Evolutionary conservation across 225 moss, liverwort and hornwort genomes (phyloP).

Genomic region (Antitrichia curtipendula): DNA sequence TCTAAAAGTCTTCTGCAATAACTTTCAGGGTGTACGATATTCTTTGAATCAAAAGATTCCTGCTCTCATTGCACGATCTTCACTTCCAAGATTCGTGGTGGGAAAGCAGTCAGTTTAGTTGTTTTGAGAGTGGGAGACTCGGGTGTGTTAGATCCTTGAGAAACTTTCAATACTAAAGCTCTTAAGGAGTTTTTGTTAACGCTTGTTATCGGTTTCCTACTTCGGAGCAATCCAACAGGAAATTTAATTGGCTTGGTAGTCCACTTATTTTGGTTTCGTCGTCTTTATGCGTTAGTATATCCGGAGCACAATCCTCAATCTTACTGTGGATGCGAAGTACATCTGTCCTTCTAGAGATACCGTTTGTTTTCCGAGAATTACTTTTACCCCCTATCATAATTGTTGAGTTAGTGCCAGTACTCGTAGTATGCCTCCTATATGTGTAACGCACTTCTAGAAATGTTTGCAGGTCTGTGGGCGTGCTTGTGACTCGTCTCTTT

Average conservation of each 20-base stretch:
- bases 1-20: not conserved
- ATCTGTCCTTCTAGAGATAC: not conserved
- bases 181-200: not conserved
- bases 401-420: not conserved
- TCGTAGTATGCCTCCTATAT: not conserved
- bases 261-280: not conserved
- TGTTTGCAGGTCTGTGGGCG: not conserved
- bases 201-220: not conserved
- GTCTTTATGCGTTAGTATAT: not conserved
- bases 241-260: not conserved
- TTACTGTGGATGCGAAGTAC: not conserved
- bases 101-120: not conserved
- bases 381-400: not conserved
- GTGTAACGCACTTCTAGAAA: not conserved
- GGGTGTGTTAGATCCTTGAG: not conserved
- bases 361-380: not conserved
- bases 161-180: not conserved
- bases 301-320: not conserved
- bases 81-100: not conserved
- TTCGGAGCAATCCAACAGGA: not conserved
- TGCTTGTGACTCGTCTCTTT: not conserved
- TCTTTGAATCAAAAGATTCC: not conserved
- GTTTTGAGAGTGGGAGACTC: not conserved
- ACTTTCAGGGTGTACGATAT: not conserved
- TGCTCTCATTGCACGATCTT: not conserved